Percentiles rank a stretch among this genome's conserved stretches.
phyloP scores from a whole-genome alignment of 768 basidiomycete species.

The Lactifluus subvellereus region DNA sequence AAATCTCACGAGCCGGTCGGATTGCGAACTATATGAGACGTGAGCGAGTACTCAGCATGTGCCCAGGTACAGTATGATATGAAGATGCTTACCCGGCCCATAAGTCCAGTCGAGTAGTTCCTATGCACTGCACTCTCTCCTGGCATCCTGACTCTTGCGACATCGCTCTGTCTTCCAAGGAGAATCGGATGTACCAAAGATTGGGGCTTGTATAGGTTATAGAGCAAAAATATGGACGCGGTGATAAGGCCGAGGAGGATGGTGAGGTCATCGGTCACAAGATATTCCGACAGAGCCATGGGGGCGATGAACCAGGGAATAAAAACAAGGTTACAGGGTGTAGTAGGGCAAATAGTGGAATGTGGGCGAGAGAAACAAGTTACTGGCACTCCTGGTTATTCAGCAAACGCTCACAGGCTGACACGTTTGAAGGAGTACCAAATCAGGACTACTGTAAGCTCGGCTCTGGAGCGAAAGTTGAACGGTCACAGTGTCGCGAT shows the following conservation, averaged over 20 bases:
- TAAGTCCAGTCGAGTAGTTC: constrained; percentile 80
- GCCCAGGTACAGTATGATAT: background rate
- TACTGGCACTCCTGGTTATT: background rate
- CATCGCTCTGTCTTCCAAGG: constrained; percentile 88
- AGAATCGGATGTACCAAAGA: constrained; percentile 91
- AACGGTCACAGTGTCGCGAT: no score
- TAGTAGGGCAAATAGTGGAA: background rate
- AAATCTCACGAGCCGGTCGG: constrained; percentile 65
- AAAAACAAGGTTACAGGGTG: background rate
- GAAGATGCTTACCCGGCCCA: constrained; percentile 59
- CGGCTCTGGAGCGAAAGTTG: background rate
- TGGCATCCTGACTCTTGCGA: constrained; percentile 71
- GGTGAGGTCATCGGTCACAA: constrained; percentile 75
- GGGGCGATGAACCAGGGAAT: background rate
- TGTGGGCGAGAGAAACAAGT: background rate
- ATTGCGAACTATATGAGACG: constrained; percentile 56
- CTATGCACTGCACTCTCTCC: constrained; percentile 85
- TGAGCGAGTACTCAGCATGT: constrained; percentile 2
- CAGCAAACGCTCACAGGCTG: background rate
- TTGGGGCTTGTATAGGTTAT: constrained; percentile 74
- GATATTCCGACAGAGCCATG: constrained; percentile 47
- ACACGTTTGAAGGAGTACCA: no score
- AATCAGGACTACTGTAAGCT: background rate
- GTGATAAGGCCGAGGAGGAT: constrained; percentile 70
- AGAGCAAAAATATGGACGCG: constrained; percentile 69